Percentiles rank a stretch among this genome's conserved stretches.
These are phyloP conservation scores for Escallonia rubra DNA, from an alignment of 129 eudicot species.

Conservation along the genomic window DNA sequence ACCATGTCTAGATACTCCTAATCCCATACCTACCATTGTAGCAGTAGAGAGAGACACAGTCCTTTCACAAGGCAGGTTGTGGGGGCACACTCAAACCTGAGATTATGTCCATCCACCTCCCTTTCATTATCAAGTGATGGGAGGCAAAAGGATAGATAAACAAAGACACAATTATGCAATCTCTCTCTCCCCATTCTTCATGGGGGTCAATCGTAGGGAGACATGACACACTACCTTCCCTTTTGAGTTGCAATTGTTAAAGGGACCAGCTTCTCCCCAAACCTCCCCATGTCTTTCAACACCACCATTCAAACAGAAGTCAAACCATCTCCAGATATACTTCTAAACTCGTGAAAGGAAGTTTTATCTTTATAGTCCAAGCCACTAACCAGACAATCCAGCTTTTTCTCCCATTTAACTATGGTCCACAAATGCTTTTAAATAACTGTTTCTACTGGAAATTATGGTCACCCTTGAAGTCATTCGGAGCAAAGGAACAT, in stretches of 20 bases:
- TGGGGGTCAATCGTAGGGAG: constrained; percentile 19
- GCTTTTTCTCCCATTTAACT: constrained; percentile 2
- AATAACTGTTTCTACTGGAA: constrained; percentile 22
- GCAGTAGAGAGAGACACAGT: not conserved
- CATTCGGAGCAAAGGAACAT: constrained; percentile 10
- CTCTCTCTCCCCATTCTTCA: constrained; percentile 17
- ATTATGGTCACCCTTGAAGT: constrained; percentile 8
- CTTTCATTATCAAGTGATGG: not conserved
- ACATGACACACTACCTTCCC: constrained; percentile 32
- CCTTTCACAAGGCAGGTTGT: not conserved
- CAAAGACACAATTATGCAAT: constrained; percentile 20
- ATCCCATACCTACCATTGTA: constrained; percentile 6
- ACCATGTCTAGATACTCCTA: constrained; percentile 11
- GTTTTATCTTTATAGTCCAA: not conserved
- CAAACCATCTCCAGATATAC: not conserved
- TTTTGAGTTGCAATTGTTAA: constrained; percentile 15
- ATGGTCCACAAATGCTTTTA: constrained; percentile 19
- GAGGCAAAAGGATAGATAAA: constrained; percentile 18
- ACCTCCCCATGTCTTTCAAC: constrained; percentile 8
- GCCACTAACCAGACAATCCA: constrained; percentile 16
- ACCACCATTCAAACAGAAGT: not conserved
- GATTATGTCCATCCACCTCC: not conserved
- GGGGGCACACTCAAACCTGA: constrained; percentile 2
- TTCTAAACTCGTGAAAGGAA: not conserved
- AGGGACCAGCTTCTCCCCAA: constrained; percentile 12